Conservation (phyloP, 169 alveolate species). For the Babesia microti region DNA sequence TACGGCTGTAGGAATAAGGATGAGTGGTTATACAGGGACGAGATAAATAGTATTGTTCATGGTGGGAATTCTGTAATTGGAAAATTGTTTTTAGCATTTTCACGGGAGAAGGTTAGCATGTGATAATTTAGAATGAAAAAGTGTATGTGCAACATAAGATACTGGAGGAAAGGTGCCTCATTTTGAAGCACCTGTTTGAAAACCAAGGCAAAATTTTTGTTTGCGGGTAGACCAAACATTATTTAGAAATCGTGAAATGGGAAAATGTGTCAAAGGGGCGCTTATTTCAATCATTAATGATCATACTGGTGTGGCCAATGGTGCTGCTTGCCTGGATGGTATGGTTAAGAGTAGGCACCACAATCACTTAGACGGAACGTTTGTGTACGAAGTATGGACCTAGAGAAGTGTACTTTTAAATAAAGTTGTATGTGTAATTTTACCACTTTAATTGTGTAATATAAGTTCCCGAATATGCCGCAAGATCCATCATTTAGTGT, state of each 20-base stretch:
- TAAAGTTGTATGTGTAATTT: no score
- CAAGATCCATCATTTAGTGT: no score
- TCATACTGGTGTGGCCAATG: no score
- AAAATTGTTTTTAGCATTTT: constrained; percentile 12
- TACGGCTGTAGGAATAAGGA: constrained; percentile 19
- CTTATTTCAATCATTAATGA: no score
- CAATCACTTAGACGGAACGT: no score
- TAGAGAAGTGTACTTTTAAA: no score
- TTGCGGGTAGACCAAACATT: constrained; percentile 25
- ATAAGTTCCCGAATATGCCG: no score
- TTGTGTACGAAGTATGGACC: no score
- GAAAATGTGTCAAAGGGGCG: constrained; percentile 32
- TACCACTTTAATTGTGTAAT: no score
- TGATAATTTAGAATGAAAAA: not conserved
- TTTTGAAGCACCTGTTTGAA: constrained; percentile 1
- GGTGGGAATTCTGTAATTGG: not conserved
- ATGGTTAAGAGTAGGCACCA: no score
- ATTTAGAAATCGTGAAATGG: constrained; percentile 35
- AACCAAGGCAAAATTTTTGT: constrained; percentile 11
- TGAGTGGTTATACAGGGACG: constrained; percentile 29
- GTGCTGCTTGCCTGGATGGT: no score
- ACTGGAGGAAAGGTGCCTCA: constrained; percentile 24
- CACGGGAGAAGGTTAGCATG: constrained; percentile 19
- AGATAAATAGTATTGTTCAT: constrained; percentile 18
- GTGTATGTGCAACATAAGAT: constrained; percentile 12